These are phyloP conservation scores for Teunomyces lycoperdinae DNA, from an alignment of 805 yeast genomes.

Conservation along the genomic window DNA sequence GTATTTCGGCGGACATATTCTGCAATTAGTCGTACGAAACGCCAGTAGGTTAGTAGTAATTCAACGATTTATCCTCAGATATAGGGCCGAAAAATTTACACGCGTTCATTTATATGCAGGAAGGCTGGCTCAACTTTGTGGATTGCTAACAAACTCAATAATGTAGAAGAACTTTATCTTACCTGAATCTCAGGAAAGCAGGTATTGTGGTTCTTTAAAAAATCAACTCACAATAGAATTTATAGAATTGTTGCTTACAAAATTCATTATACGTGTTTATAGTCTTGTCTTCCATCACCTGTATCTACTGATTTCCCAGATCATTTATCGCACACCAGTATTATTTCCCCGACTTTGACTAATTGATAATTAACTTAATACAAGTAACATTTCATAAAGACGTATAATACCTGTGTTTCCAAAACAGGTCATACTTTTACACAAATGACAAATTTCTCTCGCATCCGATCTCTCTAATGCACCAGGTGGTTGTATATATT, in stretches of 20 bases:
- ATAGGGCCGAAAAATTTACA: constrained; percentile 2
- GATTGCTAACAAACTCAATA: background rate
- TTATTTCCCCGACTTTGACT: background rate
- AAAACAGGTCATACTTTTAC: no score
- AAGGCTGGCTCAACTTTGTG: background rate
- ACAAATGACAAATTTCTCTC: no score
- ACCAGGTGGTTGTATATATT: background rate
- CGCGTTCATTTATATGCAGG: constrained; percentile 1
- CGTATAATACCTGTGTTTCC: no score
- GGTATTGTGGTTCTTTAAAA: background rate
- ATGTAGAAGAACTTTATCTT: no score
- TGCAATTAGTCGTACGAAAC: background rate
- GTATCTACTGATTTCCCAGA: background rate
- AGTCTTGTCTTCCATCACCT: background rate
- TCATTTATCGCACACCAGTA: background rate
- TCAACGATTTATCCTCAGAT: constrained; percentile 2
- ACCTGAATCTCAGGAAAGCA: background rate
- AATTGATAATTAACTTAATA: no score
- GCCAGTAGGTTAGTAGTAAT: background rate
- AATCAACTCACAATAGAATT: background rate
- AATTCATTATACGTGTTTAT: background rate
- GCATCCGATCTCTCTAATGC: background rate
- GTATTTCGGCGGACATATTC: constrained; percentile 29
- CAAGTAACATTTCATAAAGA: no score
- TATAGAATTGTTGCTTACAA: background rate